A percentile compares a stretch with the other conserved stretches of the same genome.
Evolutionary conservation across 768 basidiomycete species (phyloP).

Genomic region (Fibroporia radiculosa): DNA sequence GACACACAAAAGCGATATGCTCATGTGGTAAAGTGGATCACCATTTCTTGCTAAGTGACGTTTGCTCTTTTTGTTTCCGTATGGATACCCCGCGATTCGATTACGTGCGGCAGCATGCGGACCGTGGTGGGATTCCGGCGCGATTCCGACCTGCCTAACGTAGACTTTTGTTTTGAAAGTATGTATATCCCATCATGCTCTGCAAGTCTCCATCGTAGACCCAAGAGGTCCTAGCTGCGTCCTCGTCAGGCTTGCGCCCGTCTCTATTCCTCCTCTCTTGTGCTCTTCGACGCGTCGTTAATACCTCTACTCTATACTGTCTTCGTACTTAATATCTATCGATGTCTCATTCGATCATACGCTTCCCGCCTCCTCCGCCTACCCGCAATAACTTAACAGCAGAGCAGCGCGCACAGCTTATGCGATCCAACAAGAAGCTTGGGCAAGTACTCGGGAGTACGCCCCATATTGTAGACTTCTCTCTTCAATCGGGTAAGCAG

Average conservation of each 20-base stretch:
- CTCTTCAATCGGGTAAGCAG: slow-evolving; percentile 7
- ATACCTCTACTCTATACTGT: neutral
- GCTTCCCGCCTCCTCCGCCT: slow-evolving; percentile 40
- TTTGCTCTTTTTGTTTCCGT: too few relatives aligned
- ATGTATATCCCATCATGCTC: neutral
- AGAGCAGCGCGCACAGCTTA: slow-evolving; percentile 45
- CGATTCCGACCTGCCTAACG: neutral
- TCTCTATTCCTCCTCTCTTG: neutral
- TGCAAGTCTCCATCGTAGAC: neutral
- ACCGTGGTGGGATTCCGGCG: too few relatives aligned
- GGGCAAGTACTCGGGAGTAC: slow-evolving; percentile 50
- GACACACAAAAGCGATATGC: too few relatives aligned
- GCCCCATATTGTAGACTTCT: slow-evolving; percentile 45
- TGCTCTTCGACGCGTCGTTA: neutral
- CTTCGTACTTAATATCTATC: neutral
- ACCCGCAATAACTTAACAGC: slow-evolving; percentile 49
- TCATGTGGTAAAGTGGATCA: too few relatives aligned
- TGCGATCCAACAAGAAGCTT: slow-evolving; percentile 53
- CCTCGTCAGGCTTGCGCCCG: neutral
- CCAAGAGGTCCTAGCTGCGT: neutral
- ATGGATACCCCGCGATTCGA: too few relatives aligned
- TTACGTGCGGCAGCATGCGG: too few relatives aligned
- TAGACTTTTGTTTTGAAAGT: neutral
- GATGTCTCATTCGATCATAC: slow-evolving; percentile 15
- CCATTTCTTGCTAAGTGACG: too few relatives aligned